Conservation (phyloP, 2,329 filamentous ascomycete species). For the Ophiostoma triangulosporum region DNA sequence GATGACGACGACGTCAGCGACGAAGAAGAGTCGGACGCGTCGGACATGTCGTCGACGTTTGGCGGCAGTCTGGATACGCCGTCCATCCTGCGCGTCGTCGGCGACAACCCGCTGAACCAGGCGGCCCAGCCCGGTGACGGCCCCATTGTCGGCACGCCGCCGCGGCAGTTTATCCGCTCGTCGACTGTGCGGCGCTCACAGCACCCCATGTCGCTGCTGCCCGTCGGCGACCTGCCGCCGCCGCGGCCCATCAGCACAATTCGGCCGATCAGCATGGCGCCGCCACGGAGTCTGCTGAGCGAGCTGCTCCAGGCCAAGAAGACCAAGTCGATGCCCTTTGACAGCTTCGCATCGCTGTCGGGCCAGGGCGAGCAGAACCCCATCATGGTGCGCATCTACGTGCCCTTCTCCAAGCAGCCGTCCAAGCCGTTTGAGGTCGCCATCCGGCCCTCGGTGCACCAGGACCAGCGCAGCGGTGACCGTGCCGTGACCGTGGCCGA, state of each 20-base stretch:
- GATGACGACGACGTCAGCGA: constrained; percentile 20
- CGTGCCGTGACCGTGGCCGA: constrained; percentile 60
- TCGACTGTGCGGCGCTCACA: constrained; percentile 52
- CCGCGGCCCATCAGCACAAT: constrained; percentile 53
- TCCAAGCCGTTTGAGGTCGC: constrained; percentile 57
- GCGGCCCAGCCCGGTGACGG: constrained; percentile 34
- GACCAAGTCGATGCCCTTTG: constrained; percentile 57
- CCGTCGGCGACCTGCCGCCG: constrained; percentile 55
- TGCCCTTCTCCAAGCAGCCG: constrained; percentile 52
- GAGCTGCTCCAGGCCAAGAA: constrained; percentile 61
- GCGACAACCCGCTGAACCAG: constrained; percentile 41
- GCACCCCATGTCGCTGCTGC: constrained; percentile 38
- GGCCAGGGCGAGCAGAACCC: constrained; percentile 69
- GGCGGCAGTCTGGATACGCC: constrained; percentile 56
- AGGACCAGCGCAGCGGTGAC: constrained; percentile 44
- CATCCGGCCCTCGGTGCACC: constrained; percentile 54
- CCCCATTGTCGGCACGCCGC: constrained; percentile 42
- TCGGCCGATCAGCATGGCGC: constrained; percentile 50
- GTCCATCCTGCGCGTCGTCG: constrained; percentile 48
- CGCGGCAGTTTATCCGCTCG: constrained; percentile 44
- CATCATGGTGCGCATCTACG: constrained; percentile 64
- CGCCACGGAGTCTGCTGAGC: constrained; percentile 58
- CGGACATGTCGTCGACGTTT: constrained; percentile 51
- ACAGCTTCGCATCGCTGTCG: constrained; percentile 61
- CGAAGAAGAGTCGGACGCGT: constrained; percentile 41